phyloP scores from a whole-genome alignment of 805 yeast species.

The Grigorovia transvaalensis region DNA sequence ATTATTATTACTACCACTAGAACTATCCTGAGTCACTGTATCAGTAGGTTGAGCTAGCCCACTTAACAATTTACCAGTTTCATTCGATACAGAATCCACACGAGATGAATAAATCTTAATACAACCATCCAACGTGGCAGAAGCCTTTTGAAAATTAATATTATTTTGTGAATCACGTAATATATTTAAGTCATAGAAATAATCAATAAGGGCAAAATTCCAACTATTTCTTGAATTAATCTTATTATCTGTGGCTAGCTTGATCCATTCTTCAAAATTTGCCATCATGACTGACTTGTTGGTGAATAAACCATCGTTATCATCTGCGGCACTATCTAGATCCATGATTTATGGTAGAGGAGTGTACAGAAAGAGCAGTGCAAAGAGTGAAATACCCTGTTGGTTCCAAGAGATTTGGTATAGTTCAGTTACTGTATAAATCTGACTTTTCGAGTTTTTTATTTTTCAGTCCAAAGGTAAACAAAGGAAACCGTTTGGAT shows the following conservation, averaged over 20 bases:
- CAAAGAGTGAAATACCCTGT: too few species aligned
- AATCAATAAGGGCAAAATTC: conserved; percentile 86
- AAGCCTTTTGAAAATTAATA: conserved; percentile 82
- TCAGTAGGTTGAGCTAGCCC: conserved; percentile 48
- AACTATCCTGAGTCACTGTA: conserved; percentile 6
- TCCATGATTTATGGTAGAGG: background rate
- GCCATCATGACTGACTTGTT: conserved; percentile 36
- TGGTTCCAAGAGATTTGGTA: too few species aligned
- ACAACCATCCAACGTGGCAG: conserved; percentile 89
- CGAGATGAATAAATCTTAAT: conserved; percentile 85
- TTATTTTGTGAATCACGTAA: conserved; percentile 62
- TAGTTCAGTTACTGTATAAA: too few species aligned
- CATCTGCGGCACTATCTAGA: conserved; percentile 6
- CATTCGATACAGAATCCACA: conserved; percentile 84
- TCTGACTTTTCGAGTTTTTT: too few species aligned
- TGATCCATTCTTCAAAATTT: conserved; percentile 71
- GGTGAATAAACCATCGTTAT: conserved; percentile 18
- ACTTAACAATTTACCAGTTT: conserved; percentile 73
- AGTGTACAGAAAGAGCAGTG: too few species aligned
- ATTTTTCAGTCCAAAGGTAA: too few species aligned
- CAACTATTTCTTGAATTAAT: conserved; percentile 80
- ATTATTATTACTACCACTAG: conserved; percentile 7
- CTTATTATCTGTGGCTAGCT: conserved; percentile 72
- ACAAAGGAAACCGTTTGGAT: too few species aligned
- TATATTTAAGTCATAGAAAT: conserved; percentile 73